Percentiles rank a stretch among this genome's conserved stretches.
phyloP scores from a whole-genome alignment of 129 eudicot genomes.

The Flaveria bidentis region DNA sequence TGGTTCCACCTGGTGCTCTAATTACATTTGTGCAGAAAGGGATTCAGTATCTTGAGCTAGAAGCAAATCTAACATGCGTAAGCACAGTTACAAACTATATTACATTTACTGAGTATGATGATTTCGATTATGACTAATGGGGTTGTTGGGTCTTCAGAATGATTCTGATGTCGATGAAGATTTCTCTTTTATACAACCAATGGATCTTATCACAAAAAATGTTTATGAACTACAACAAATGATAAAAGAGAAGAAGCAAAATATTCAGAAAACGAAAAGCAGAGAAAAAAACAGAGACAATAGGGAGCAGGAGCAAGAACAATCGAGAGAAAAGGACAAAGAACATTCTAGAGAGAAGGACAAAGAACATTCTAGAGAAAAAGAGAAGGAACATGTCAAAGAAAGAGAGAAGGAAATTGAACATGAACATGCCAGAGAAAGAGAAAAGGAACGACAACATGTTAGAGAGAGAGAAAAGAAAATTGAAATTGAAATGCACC shows the following conservation, averaged over 20 bases:
- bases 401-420: conserved; percentile 45
- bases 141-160: conserved; percentile 48
- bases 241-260: conserved; percentile 73
- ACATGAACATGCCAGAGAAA: conserved; percentile 31
- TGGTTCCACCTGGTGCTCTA: conserved; percentile 96
- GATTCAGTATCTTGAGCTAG: conserved; percentile 88
- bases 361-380: conserved; percentile 25
- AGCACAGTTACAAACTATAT: conserved; percentile 34
- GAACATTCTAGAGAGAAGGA: conserved; percentile 28
- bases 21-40: conserved; percentile 91
- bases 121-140: conserved; percentile 17
- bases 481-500: conserved; percentile 39
- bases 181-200: conserved; percentile 86
- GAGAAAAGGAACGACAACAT: conserved; percentile 37
- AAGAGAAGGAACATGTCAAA: conserved; percentile 42
- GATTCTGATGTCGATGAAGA: conserved; percentile 85
- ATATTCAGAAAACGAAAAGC: conserved; percentile 43
- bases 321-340: conserved; percentile 46
- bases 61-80: conserved; percentile 78
- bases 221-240: conserved; percentile 73
- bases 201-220: conserved; percentile 88
- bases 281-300: conserved; percentile 59
- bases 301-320: conserved; percentile 52
- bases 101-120: not conserved
- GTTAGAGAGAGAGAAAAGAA: conserved; percentile 45